Base-by-base conservation (phyloP, 1,284 basidiomycete genomes). In the Microbotryomycetes sp. region DNA sequence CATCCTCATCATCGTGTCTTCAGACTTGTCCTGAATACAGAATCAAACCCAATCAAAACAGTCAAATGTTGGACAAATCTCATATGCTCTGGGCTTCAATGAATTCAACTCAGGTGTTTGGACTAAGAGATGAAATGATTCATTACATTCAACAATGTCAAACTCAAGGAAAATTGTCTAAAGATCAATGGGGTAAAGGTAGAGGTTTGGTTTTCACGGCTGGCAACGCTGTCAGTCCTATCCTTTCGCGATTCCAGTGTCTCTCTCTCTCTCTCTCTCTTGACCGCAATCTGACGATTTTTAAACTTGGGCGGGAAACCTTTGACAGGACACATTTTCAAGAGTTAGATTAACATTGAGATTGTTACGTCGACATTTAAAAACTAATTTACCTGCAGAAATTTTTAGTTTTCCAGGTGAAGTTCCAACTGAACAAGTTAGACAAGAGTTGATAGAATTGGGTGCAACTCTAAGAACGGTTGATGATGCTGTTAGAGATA, bases 381-480 rank as follows among this genome's bases (percentile, higher is more conserved):
- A 73, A 2, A 72, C 72, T 9, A 70, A 65, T 16, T 67, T 80
- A 9, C 78, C 78, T 7, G 75, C 77, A 0, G 74, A 79, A 63
- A 73, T 76, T 57, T 79, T 76, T 56, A 76, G 76, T 51, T 80
- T 79, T 64, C 78, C 79, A 1, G 72, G 72, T 6, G 79, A 81
- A 64, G 62, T 64, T 14, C 79, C 78, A 0, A 60, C 67, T 0
- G 64, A 52, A 0, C 75, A 78, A 47, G 70, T 77, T 26, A 67
- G 74, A 2, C 45, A 50, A 3, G 73, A 78, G 49, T 72, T 80
- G 16, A 60, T 57, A 4, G 67, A 70, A 30, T 73, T 77, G 46
- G 74, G 75, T 29, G 79, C 76, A 2, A 73, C 73, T 46, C 70
- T 80, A 25, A 72, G 77, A 22, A 72, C 74, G 26, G 77, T 70